Base-by-base conservation (phyloP, 495 filamentous ascomycete species). In the Penicillium herquei region DNA sequence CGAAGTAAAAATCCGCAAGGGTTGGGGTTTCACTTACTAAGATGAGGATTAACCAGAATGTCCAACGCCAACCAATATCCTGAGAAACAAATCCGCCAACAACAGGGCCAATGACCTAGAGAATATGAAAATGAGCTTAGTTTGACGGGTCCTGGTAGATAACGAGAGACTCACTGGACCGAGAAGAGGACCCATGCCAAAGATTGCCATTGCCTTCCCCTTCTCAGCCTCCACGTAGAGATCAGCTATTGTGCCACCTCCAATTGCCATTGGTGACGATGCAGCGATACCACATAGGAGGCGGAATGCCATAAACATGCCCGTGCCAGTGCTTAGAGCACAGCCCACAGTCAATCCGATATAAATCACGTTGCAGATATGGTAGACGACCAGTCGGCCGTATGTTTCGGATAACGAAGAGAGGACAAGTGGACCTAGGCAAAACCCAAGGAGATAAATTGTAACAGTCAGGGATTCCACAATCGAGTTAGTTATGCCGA, bases 11-110 rank as follows among this genome's bases (percentile, higher is more conserved):
- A 34, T 33, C 1, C 7, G 39, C 32, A 5, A 6, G 12, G 8
- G 17, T 13, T 13, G n/a, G 16, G 33, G 1, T 39, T 3, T 39
- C 45, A 40, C 49, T 32, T 13, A 42, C 66, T 7, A 79, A 52
- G 34, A 83, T 78, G 0, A 73, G 61, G 3, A 78, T 65, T 3
- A 78, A 49, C 67, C 76, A 74, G 33, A 78, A 78, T 3, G 66
- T 73, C 76, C 78, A 79, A 14, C 78, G 67, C 78, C 78, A 82
- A 52, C 73, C 71, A 18, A 43, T 41, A 32, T 30, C 3, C 21
- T 42, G n/a, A 2, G 49, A 32, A 18, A 52, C 49, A 52, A 52
- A 52, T 12, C 49, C 49, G 14, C 49, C 49, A 16, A 52, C 32
- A 14, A 52, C 39, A 18, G 49, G 49, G 3, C 49, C 49, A 13